These are phyloP conservation scores for Phytophthora quininea DNA, from an alignment of 352 stramenopile species.

Conservation along the genomic window DNA sequence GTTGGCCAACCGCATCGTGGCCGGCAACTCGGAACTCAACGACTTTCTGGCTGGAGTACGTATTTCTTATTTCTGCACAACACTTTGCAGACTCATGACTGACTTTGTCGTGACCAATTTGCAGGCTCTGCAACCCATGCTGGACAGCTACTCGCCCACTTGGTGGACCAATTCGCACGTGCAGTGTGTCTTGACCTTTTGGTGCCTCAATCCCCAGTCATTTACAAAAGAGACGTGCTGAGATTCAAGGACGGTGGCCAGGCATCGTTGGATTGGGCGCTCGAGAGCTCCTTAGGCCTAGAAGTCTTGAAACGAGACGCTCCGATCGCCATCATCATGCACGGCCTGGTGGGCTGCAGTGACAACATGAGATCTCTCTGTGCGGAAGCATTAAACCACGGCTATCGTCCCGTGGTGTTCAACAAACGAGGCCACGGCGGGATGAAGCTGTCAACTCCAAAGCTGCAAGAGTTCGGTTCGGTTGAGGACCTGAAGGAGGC, in stretches of 20 bases:
- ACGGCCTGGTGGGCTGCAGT: slow-evolving; percentile 75
- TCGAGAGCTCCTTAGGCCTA: slow-evolving; percentile 37
- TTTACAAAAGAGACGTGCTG: slow-evolving; percentile 70
- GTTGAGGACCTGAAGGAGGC: slow-evolving; percentile 61
- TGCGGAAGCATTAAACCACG: slow-evolving; percentile 57
- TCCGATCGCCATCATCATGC: slow-evolving; percentile 70
- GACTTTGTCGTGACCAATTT: neutral
- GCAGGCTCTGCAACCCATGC: slow-evolving; percentile 49
- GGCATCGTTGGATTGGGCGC: slow-evolving; percentile 70
- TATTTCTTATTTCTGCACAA: slow-evolving; percentile 1
- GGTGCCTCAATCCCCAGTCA: slow-evolving; percentile 55
- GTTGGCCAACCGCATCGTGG: slow-evolving; percentile 57
- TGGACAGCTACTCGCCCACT: slow-evolving; percentile 67
- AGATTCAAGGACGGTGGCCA: slow-evolving; percentile 65
- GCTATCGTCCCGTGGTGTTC: slow-evolving; percentile 83
- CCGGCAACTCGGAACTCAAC: slow-evolving; percentile 69
- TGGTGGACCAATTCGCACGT: slow-evolving; percentile 84
- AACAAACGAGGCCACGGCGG: slow-evolving; percentile 86
- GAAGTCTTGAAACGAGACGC: slow-evolving; percentile 31
- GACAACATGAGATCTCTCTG: slow-evolving; percentile 66
- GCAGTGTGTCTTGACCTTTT: slow-evolving; percentile 79
- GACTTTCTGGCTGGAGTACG: slow-evolving; percentile 61
- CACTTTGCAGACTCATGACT: neutral
- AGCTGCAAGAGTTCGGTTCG: slow-evolving; percentile 76
- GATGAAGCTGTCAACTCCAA: slow-evolving; percentile 61